Base-by-base conservation (phyloP, 352 stramenopile species). In the Phytopythium sindhum region DNA sequence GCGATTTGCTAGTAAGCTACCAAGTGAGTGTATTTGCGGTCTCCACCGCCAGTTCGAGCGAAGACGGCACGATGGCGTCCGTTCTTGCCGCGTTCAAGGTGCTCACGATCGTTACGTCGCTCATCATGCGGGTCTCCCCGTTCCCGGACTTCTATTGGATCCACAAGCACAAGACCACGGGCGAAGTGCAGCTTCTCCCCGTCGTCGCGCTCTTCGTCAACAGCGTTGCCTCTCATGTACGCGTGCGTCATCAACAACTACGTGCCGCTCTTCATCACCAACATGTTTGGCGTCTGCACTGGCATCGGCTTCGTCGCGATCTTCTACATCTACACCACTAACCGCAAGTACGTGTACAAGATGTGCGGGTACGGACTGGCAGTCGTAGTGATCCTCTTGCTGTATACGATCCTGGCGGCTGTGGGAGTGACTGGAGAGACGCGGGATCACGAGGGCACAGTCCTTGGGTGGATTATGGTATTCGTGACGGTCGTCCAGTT, bases 401-500 rank as follows among this genome's bases (percentile, higher is more conserved):
- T 61, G 3, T 57, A 60, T 7, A 72, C 72, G 21, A 24, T 77
- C 4, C 55, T 75, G 5, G 63, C 72, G 3, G 44, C 64, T 1
- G 45, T 68, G 21, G 69, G 73, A 9, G n/a, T 67, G 12, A 72
- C 65, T 4, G 63, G 68, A 23, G 71, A 84, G 59, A 63, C 68
- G 0, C 50, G 75, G 31, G 53, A 80, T 29, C 68, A 81, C 1
- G 52, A 64, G 21, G 67, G 69, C 10, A 75, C 70, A 19, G 50
- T 83, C 9, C 50, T 77, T 23, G 64, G 84, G 29, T 79, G 73
- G 39, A 85, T 80, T 55, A 72, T 56, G 2, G 61, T 68, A 31
- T 77, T 75, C 21, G 67, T 80, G 26, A 72, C 68, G 1, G 60
- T 88, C 14, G 60, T 57, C 11, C 31, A 74, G 54, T 86, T 82